Percentiles rank a stretch among this genome's conserved stretches.
These are phyloP conservation scores for Solanum etuberosum DNA, from an alignment of 257 asterid genomes.

Conservation along the genomic window DNA sequence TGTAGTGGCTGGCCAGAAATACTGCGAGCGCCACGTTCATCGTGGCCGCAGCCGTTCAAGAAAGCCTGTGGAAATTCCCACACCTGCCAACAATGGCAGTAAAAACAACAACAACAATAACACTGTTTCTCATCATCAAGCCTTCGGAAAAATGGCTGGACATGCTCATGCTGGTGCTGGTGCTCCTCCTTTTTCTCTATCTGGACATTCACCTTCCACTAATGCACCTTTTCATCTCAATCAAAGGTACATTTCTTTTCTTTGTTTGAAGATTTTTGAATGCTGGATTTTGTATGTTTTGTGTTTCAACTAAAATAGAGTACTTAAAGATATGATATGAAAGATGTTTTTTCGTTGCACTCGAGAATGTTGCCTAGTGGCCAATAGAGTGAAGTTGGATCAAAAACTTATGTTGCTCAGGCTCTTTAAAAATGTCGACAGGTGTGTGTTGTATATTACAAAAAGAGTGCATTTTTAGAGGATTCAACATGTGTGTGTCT, in stretches of 20 bases:
- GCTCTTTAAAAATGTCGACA: background rate
- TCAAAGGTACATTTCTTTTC: slow-evolving; percentile 32
- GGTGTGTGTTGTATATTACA: background rate
- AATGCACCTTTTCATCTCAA: slow-evolving; percentile 41
- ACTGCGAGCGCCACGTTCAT: slow-evolving; percentile 93
- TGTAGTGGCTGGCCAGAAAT: slow-evolving; percentile 76
- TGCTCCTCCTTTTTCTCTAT: slow-evolving; percentile 30
- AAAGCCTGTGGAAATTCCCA: slow-evolving; percentile 98
- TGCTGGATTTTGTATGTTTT: background rate
- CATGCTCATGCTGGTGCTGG: slow-evolving; percentile 1
- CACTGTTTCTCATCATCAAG: background rate
- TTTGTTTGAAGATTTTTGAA: background rate
- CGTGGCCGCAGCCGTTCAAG: slow-evolving; percentile 98
- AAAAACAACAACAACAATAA: background rate
- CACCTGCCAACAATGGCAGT: slow-evolving; percentile 10
- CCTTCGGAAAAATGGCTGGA: background rate
- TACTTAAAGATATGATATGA: background rate
- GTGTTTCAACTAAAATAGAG: background rate
- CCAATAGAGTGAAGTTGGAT: background rate
- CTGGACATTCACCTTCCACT: slow-evolving; percentile 46
- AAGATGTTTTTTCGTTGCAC: background rate
- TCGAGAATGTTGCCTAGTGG: background rate
- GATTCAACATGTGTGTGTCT: background rate
- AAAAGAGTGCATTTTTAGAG: background rate
- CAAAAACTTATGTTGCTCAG: background rate